A percentile compares a stretch with the other conserved stretches of the same genome.
phyloP scores from a whole-genome alignment of 169 alveolate genomes.

The Sarcocystis neurona region DNA sequence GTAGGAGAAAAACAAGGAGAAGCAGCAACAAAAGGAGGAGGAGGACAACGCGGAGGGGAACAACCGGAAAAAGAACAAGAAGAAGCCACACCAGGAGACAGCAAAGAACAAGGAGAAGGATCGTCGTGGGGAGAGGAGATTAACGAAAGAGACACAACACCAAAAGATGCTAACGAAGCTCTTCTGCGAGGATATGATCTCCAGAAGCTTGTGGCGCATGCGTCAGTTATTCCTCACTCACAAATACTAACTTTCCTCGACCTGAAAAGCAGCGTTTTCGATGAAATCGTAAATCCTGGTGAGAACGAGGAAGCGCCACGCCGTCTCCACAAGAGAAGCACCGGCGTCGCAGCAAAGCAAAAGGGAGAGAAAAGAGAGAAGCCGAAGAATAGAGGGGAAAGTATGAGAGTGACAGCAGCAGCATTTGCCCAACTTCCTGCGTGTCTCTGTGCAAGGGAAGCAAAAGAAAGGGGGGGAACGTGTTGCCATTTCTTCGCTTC shows the following conservation, averaged over 20 bases:
- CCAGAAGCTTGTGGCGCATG: conserved; percentile 69
- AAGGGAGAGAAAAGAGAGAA: conserved; percentile 1
- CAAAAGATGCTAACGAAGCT: conserved; percentile 94
- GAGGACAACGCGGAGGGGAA: neutral
- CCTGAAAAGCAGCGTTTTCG: conserved; percentile 78
- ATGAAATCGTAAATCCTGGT: conserved; percentile 80
- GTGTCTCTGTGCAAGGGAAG: too few species aligned
- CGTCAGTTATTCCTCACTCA: conserved; percentile 82
- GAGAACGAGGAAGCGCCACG: conserved; percentile 24
- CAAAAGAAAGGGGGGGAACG: too few species aligned
- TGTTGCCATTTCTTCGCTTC: too few species aligned
- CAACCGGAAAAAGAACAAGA: neutral
- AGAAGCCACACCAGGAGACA: neutral
- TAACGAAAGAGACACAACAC: neutral
- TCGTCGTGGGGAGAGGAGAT: neutral
- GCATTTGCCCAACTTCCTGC: too few species aligned
- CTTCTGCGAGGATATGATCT: conserved; percentile 75
- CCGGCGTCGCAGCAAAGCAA: neutral
- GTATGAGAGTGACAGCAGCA: too few species aligned
- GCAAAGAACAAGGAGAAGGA: conserved; percentile 30
- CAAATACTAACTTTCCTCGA: conserved; percentile 88
- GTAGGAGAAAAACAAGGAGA: neutral
- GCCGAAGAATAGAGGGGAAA: too few species aligned
- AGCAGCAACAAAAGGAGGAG: neutral
- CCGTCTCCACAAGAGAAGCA: neutral